Evolutionary conservation across 495 filamentous ascomycete genomes (phyloP).

Genomic region (Hyphodiscus hymeniophilus): DNA sequence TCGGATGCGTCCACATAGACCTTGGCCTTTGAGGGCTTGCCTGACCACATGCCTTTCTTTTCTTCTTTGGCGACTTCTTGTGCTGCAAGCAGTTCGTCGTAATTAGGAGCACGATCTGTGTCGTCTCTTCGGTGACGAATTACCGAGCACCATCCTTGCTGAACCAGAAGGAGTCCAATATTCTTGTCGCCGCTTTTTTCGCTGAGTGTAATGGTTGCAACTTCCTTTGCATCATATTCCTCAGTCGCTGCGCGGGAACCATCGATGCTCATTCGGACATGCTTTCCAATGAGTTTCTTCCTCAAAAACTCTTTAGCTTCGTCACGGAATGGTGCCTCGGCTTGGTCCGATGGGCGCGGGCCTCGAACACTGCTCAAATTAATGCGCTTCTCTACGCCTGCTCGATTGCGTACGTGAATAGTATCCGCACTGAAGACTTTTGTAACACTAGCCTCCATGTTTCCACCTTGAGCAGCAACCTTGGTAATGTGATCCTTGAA

Average conservation of each 20-base stretch:
- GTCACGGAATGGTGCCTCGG: conserved; percentile 72
- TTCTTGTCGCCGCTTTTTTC: conserved; percentile 91
- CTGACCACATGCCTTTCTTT: conserved; percentile 88
- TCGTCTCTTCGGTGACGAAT: conserved; percentile 92
- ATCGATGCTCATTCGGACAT: conserved; percentile 78
- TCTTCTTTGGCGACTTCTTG: conserved; percentile 78
- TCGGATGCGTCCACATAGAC: conserved; percentile 86
- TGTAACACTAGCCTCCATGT: conserved; percentile 70
- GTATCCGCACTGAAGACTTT: conserved; percentile 87
- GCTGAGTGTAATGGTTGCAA: conserved; percentile 74
- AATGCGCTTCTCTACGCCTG: conserved; percentile 78
- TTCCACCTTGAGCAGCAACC: conserved; percentile 41
- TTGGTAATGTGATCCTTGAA: conserved; percentile 71
- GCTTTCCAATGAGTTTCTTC: conserved; percentile 92
- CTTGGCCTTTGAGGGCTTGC: conserved; percentile 72
- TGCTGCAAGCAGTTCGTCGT: conserved; percentile 83
- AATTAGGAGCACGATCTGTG: conserved; percentile 83
- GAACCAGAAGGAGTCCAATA: conserved; percentile 72
- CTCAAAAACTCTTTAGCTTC: conserved; percentile 95
- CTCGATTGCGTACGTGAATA: conserved; percentile 73
- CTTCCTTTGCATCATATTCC: conserved; percentile 89
- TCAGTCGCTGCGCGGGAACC: conserved; percentile 86
- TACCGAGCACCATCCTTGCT: conserved; percentile 86
- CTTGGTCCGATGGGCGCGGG: conserved; percentile 54
- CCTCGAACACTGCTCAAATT: conserved; percentile 89